Evolutionary conservation across 768 basidiomycete genomes (phyloP), one percentile per base, ranked within the genome.

Genomic region (Astraeus odoratus): DNA sequence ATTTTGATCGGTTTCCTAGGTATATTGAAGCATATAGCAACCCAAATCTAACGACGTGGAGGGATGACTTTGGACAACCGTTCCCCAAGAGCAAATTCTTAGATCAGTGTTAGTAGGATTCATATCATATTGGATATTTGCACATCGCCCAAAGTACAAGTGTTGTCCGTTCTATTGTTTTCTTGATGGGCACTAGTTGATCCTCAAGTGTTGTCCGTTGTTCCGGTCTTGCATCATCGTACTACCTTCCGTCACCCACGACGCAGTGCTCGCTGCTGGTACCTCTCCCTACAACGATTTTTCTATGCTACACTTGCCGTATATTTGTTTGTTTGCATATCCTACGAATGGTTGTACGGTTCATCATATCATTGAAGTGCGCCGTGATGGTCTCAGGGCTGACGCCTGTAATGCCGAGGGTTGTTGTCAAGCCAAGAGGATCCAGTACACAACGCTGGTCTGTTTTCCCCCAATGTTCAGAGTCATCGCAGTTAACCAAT

Each of bases 1-100:
- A 8, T 42, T 30, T 48, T 56, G 46, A 53, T 8, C 19, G 19
- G 34, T 44, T 27, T n/a, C 29, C 35, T 51, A 70, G 68, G 44
- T 75, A 78, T 56, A 57, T 76, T 22, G 78, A 80, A 42, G 86
- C 86, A n/a, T 95, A 94, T 63, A 78, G 72, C 37, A 90, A 95
- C 55, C 73, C 81, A 16, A 89, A 89, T 60, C 55, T 87, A 8
- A 89, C 88, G 43, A 84, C 85, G 18, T 89, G 87, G 86, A 64
- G 52, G 30, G 69, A 67, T 48, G 80, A 81, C 55, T 87, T 65
- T 52, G 67, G 72, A 34, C 81, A 88, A 59, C 58, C 77, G 8
- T 80, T 77, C 57, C 89, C 89, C 5, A 86, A 78, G 68, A 88
- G 74, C 65, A 69, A 53, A 9, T 74, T 81, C 54, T 58, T 82